phyloP scores from a whole-genome alignment of 257 asterid species.

The Rauvolfia tetraphylla region DNA sequence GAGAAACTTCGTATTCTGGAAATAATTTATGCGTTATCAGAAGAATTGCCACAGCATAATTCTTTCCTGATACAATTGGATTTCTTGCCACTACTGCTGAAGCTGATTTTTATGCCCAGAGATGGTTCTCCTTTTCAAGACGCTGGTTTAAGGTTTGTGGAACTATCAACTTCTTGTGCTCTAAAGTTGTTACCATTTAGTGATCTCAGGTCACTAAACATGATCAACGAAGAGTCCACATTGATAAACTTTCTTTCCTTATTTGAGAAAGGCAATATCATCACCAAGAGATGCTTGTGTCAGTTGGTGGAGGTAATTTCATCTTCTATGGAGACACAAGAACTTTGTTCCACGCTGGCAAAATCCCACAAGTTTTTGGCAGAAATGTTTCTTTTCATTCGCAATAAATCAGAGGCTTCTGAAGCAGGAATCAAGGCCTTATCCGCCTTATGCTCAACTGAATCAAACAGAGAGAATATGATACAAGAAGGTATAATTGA shows the following conservation, averaged over 20 bases:
- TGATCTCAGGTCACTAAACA: conserved; percentile 28
- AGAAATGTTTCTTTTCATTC: conserved; percentile 15
- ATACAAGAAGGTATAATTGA: conserved; percentile 29
- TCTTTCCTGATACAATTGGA: conserved; percentile 28
- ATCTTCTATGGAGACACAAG: conserved; percentile 16
- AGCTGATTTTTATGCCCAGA: conserved; percentile 16
- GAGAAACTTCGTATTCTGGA: conserved; percentile 33
- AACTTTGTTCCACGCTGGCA: conserved; percentile 32
- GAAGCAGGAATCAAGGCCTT: conserved; percentile 35
- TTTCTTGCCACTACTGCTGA: conserved; percentile 27
- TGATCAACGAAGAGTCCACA: conserved; percentile 28
- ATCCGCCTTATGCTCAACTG: conserved; percentile 26
- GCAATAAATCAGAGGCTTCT: conserved; percentile 9
- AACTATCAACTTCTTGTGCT: conserved; percentile 32
- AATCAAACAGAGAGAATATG: conserved; percentile 22
- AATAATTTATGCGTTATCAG: conserved; percentile 24
- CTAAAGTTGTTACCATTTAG: conserved; percentile 38
- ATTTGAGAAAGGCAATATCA: conserved; percentile 29
- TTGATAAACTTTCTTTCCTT: conserved; percentile 20
- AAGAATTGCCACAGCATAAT: conserved; percentile 28
- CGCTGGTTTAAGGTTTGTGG: conserved; percentile 21
- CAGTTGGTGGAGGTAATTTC: conserved; percentile 38
- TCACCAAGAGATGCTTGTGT: conserved; percentile 41
- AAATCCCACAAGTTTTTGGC: conserved; percentile 22
- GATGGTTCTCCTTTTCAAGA: conserved; percentile 5